Percentiles rank a stretch among this genome's conserved stretches.
Evolutionary conservation across 805 yeast genomes (phyloP).

Genomic region (Grigorovia yakushimaensis): DNA sequence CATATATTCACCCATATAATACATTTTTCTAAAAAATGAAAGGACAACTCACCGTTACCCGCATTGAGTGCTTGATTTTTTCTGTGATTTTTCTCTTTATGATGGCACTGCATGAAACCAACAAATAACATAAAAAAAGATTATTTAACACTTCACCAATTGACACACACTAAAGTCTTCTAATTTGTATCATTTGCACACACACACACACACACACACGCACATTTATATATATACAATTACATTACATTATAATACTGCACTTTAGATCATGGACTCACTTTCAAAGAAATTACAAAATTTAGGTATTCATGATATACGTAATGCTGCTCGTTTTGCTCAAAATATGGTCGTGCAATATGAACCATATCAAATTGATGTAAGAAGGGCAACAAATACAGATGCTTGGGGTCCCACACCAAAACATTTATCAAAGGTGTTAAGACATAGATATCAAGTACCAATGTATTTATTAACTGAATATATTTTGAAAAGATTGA

Average conservation of each 20-base stretch:
- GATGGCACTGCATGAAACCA: not conserved
- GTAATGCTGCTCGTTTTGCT: constrained; percentile 33
- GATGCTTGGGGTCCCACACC: constrained; percentile 47
- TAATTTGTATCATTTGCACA: too few species aligned
- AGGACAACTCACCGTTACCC: not conserved
- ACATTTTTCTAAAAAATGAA: too few species aligned
- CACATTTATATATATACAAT: too few species aligned
- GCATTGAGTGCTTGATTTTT: not conserved
- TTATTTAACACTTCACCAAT: not conserved
- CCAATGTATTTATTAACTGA: constrained; percentile 27
- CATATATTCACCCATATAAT: too few species aligned
- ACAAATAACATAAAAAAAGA: too few species aligned
- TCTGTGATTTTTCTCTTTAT: not conserved
- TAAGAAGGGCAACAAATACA: constrained; percentile 40
- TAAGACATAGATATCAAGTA: constrained; percentile 23
- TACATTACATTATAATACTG: not conserved
- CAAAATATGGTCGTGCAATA: constrained; percentile 32
- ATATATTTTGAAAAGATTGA: constrained; percentile 28
- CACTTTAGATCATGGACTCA: constrained; percentile 19
- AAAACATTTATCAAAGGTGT: constrained; percentile 31
- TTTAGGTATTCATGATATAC: constrained; percentile 31
- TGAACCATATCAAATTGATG: constrained; percentile 30
- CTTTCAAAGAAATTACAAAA: constrained; percentile 28
- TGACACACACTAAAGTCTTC: too few species aligned
- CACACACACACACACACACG: not conserved